Evolutionary conservation across 768 basidiomycete genomes (phyloP).

Genomic region (Myochromella boudieri): DNA sequence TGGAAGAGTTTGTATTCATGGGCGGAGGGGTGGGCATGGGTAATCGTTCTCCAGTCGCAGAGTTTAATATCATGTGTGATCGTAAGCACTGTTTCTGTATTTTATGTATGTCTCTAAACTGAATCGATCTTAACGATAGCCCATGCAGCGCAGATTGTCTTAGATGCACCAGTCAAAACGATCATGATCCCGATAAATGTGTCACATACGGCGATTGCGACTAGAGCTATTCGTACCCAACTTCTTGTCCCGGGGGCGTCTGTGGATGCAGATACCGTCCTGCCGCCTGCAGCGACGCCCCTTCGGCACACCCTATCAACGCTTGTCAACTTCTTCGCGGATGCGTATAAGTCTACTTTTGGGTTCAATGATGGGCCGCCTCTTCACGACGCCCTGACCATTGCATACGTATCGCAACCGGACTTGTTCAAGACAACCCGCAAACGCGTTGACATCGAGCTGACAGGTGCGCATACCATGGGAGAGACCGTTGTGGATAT

Average conservation of each 20-base stretch:
- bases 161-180: constrained; percentile 66
- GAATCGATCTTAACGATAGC: constrained; percentile 36
- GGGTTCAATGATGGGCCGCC: constrained; percentile 87
- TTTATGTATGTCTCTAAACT: background rate
- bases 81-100: constrained; percentile 46
- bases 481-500: constrained; percentile 85
- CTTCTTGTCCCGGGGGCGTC: constrained; percentile 43
- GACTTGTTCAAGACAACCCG: constrained; percentile 60
- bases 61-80: constrained; percentile 82
- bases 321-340: constrained; percentile 71
- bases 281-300: constrained; percentile 38
- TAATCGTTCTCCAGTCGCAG: constrained; percentile 77
- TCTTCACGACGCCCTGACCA: constrained; percentile 81
- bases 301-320: constrained; percentile 77
- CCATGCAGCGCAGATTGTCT: constrained; percentile 80
- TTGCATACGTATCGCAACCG: constrained; percentile 74
- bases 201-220: constrained; percentile 83
- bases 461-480: constrained; percentile 58
- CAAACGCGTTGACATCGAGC: constrained; percentile 84
- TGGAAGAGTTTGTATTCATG: constrained; percentile 84
- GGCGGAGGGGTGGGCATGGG: constrained; percentile 88
- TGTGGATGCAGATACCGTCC: constrained; percentile 12
- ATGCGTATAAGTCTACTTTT: constrained; percentile 70
- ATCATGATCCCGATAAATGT: constrained; percentile 87
- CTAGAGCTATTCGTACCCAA: constrained; percentile 45